These are phyloP conservation scores for Beauveria medogensis DNA, from an alignment of 2,329 filamentous ascomycete species.

Conservation along the genomic window DNA sequence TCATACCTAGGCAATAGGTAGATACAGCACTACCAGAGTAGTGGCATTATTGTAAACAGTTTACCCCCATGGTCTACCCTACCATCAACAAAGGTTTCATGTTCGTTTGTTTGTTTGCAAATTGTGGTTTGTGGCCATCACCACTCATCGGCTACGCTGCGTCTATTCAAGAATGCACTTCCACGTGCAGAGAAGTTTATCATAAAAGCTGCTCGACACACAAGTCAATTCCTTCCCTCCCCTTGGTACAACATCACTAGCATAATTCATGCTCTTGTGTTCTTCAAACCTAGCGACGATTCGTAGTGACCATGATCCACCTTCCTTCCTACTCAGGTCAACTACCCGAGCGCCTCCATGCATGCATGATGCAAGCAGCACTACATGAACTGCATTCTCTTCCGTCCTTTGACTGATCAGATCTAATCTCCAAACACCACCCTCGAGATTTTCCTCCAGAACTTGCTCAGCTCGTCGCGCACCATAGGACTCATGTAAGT, in stretches of 20 bases:
- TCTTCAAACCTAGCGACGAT: conserved; percentile 69
- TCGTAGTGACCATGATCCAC: conserved; percentile 49
- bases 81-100: too few species aligned
- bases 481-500: conserved; percentile 32
- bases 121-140: background rate
- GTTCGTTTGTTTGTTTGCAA: background rate
- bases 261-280: conserved; percentile 94
- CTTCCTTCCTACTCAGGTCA: conserved; percentile 30
- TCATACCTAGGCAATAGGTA: background rate
- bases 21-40: background rate
- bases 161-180: conserved; percentile 17
- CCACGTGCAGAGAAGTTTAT: conserved; percentile 64
- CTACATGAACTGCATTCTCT: conserved; percentile 23
- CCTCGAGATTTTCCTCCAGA: conserved; percentile 59
- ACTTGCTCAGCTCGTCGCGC: conserved; percentile 42
- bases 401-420: conserved; percentile 34
- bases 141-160: background rate
- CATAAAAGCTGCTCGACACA: conserved; percentile 71
- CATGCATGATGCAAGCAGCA: conserved; percentile 86
- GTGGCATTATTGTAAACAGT: background rate
- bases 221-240: conserved; percentile 31
- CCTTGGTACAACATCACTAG: conserved; percentile 57
- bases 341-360: conserved; percentile 73
- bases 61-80: background rate
- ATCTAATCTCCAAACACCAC: conserved; percentile 82